Percentiles rank a stretch among this genome's conserved stretches.
Evolutionary conservation across 148 eudicot genomes (phyloP).

Genomic region (Cornus florida): DNA sequence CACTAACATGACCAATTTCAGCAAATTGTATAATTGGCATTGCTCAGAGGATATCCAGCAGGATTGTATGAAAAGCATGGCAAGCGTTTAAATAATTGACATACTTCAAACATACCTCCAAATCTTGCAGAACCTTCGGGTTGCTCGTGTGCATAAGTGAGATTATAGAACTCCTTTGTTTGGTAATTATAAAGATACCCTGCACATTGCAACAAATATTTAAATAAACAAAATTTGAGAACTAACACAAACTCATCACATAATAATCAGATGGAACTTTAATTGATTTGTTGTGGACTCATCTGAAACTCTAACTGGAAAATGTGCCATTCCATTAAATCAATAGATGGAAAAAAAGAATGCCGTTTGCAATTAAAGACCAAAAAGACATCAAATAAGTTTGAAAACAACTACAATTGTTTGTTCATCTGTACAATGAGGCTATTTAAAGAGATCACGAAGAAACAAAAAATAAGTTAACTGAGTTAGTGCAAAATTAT

Average conservation of each 20-base stretch:
- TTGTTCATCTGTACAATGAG: background rate
- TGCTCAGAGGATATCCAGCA: background rate
- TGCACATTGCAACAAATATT: slow-evolving; percentile 21
- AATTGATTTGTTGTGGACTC: too few species aligned
- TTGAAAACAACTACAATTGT: background rate
- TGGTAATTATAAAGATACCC: slow-evolving; percentile 93
- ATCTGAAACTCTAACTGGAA: too few species aligned
- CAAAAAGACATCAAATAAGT: too few species aligned
- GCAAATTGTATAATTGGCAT: background rate
- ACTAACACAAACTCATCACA: background rate
- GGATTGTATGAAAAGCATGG: background rate
- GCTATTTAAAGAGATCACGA: too few species aligned
- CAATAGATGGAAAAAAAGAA: too few species aligned
- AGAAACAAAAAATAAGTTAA: too few species aligned
- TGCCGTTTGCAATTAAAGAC: too few species aligned
- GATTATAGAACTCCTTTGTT: slow-evolving; percentile 90
- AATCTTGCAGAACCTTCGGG: slow-evolving; percentile 73
- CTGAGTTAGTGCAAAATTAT: too few species aligned
- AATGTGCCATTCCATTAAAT: too few species aligned
- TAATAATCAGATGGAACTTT: too few species aligned
- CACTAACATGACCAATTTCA: background rate
- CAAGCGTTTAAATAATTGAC: slow-evolving; percentile 11
- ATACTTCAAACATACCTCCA: slow-evolving; percentile 63
- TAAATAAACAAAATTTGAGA: background rate
- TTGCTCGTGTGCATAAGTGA: slow-evolving; percentile 87